Evolutionary conservation across 306 rosid species (phyloP).

Genomic region (Medicago lupulina): DNA sequence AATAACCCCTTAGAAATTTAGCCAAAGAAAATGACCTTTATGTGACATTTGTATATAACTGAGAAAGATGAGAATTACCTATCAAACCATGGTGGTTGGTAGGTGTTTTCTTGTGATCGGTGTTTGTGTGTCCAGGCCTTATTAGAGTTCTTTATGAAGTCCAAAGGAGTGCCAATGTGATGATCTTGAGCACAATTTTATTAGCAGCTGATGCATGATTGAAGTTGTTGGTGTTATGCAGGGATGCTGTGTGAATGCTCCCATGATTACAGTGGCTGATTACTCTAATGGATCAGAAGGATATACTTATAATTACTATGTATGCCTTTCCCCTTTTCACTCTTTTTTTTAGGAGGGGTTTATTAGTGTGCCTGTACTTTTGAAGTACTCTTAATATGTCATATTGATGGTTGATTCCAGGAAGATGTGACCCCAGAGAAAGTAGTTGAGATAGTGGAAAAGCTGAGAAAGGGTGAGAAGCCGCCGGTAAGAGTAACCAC

Average conservation of each 20-base stretch:
- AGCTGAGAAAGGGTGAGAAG: slow-evolving; percentile 84
- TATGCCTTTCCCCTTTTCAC: slow-evolving; percentile 45
- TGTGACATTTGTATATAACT: slow-evolving; percentile 30
- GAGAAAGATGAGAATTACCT: slow-evolving; percentile 11
- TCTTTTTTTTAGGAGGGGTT: neutral
- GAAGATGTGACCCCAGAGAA: slow-evolving; percentile 91
- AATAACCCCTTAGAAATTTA: slow-evolving; percentile 21
- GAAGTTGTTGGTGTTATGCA: slow-evolving; percentile 51
- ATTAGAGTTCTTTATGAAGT: slow-evolving; percentile 2
- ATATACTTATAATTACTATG: slow-evolving; percentile 88
- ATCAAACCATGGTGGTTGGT: neutral
- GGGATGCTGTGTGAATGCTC: slow-evolving; percentile 99
- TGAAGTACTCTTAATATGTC: slow-evolving; percentile 20
- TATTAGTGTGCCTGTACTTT: neutral
- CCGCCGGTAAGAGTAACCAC: slow-evolving; percentile 73
- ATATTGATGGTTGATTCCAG: slow-evolving; percentile 53
- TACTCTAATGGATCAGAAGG: slow-evolving; percentile 96
- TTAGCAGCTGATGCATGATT: slow-evolving; percentile 12
- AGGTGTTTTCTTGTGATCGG: neutral
- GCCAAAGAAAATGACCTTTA: neutral
- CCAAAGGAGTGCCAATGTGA: slow-evolving; percentile 14
- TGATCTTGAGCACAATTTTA: slow-evolving; percentile 13
- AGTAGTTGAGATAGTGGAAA: slow-evolving; percentile 86
- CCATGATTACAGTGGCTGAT: slow-evolving; percentile 98
- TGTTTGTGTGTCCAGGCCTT: slow-evolving; percentile 4